Evolutionary conservation across 352 stramenopile species (phyloP), one percentile per base, ranked within the genome.

Genomic region (Peronospora tabacina): DNA sequence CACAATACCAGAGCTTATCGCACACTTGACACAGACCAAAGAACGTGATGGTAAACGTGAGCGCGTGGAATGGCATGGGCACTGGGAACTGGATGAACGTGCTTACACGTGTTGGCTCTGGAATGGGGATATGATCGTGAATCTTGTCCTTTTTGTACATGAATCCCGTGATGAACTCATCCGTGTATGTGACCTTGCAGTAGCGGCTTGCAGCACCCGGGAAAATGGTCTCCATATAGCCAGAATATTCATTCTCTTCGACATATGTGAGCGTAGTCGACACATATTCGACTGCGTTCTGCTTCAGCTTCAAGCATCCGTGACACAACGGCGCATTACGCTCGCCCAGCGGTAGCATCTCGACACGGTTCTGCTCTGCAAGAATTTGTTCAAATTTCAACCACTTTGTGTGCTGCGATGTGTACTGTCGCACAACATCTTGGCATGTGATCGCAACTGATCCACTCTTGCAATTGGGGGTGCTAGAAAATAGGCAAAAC

Each of bases 101-200:
- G 58, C 76, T 90, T 50, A 90, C 80, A 35, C 79, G 75, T 22
- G 79, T 93, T 0, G 82, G 80, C 52, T 93, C 80, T 5, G 82
- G 82, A 44, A 93, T 88, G 36, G 82, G 82, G 46, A 93, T 89
- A 54, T 93, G 82, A 37, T 93, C 82, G 57, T 93, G 82, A 34
- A 93, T 90, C 52, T 93, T 93, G 66, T 93, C 82, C 52, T 93
- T 93, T 61, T 93, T 93, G 80, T 88, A 93, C 64, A 93, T 65
- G 49, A 93, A 93, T 12, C 82, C 82, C 44, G 79, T 88, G 51
- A 91, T 85, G 34, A 85, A 90, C 50, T 93, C 82, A 44, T 90
- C 82, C 9, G 72, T 89, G 24, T 79, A 80, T 41, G 87, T 90
- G 19, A 93, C 74, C 47, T 87, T 90, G 59, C 82, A 91, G 43